A percentile compares a stretch with the other conserved stretches of the same genome.
phyloP scores from a whole-genome alignment of 306 rosid genomes.

The Cicer pinnatifidum region DNA sequence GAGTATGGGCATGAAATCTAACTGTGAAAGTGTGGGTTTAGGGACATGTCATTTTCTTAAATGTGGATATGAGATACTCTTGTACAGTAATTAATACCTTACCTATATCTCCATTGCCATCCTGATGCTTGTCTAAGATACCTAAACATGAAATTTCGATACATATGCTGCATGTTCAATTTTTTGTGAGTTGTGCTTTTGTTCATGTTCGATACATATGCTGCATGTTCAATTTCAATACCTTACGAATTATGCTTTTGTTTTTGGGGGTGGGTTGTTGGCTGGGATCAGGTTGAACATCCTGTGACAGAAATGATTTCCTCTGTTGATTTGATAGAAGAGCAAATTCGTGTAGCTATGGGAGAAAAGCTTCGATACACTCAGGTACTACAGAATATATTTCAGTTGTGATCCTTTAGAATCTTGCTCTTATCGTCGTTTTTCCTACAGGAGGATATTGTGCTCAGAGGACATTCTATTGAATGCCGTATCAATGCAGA shows the following conservation, averaged over 20 bases:
- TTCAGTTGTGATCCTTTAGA: constrained; percentile 37
- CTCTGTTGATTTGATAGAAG: constrained; percentile 93
- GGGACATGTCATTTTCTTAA: constrained; percentile 10
- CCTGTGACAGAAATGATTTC: constrained; percentile 99
- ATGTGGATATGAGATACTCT: constrained; percentile 6
- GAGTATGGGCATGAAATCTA: constrained; percentile 3
- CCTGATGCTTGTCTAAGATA: constrained; percentile 29
- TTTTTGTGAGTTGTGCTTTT: constrained; percentile 8
- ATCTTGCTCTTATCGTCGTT: constrained; percentile 42
- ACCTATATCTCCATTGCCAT: constrained; percentile 13
- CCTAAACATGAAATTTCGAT: neutral
- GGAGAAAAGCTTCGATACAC: constrained; percentile 80
- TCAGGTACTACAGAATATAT: constrained; percentile 63
- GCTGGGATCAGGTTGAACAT: constrained; percentile 81
- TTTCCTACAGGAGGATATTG: constrained; percentile 80
- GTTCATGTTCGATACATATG: too few relatives aligned
- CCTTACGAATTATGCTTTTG: neutral
- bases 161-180: neutral
- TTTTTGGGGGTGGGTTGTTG: constrained; percentile 13
- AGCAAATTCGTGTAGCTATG: constrained; percentile 93
- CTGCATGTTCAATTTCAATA: too few relatives aligned
- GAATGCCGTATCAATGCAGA: constrained; percentile 99
- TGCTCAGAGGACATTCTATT: constrained; percentile 93
- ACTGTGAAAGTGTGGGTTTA: neutral
- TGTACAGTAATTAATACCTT: constrained; percentile 11